Evolutionary conservation across 106 monocot genomes (phyloP).

Genomic region (Chionographis japonica): DNA sequence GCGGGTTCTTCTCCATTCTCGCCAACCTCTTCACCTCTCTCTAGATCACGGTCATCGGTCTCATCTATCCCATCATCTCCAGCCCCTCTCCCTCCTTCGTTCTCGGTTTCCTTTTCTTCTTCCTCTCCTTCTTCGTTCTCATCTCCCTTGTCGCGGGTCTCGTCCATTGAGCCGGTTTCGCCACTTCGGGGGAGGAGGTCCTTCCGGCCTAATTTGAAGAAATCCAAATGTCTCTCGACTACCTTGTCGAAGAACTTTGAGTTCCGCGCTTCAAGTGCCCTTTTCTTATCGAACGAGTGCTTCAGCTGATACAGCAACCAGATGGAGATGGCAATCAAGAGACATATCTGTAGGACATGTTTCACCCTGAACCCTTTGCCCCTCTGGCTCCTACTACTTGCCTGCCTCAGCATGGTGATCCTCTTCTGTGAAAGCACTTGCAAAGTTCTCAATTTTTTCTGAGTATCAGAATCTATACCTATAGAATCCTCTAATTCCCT

Average conservation of each 20-base stretch:
- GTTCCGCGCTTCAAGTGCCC: constrained; percentile 26
- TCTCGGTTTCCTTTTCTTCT: constrained; percentile 30
- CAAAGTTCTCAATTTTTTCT: background rate
- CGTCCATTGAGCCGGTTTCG: constrained; percentile 4
- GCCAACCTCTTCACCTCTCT: constrained; percentile 17
- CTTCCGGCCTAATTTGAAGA: constrained; percentile 66
- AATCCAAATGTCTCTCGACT: constrained; percentile 14
- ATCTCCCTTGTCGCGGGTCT: constrained; percentile 18
- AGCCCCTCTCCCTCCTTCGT: constrained; percentile 39
- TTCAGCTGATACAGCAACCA: constrained; percentile 91
- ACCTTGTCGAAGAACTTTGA: constrained; percentile 15
- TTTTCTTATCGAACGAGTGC: constrained; percentile 81
- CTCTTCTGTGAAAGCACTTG: background rate
- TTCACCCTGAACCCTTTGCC: constrained; percentile 75
- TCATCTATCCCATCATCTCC: constrained; percentile 26
- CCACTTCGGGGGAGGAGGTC: constrained; percentile 19
- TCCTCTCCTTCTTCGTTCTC: constrained; percentile 36
- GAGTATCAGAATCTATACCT: no score
- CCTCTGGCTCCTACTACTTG: constrained; percentile 63
- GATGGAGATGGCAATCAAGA: constrained; percentile 57
- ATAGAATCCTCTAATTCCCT: no score
- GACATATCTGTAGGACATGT: constrained; percentile 63
- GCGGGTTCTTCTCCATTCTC: constrained; percentile 31
- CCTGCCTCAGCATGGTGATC: constrained; percentile 55
- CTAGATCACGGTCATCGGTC: constrained; percentile 42